Base-by-base conservation (phyloP, 2,329 filamentous ascomycete genomes). In the Pseudogymnoascus sp. region DNA sequence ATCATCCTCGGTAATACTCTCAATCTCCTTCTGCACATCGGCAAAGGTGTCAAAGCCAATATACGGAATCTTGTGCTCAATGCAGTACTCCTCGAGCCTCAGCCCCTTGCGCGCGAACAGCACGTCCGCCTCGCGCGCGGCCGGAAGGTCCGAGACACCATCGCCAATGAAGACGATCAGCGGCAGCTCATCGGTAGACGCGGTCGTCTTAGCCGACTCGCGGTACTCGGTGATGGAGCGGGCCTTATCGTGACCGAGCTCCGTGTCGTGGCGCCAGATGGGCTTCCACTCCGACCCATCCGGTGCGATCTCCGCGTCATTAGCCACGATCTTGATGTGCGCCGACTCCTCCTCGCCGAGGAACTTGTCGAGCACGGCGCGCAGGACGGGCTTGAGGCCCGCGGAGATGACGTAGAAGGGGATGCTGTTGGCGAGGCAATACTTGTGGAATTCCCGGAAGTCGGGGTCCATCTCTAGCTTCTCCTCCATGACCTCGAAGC, bases 341-440 rank as follows among this genome's bases (percentile, higher is more conserved):
- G 79, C 74, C 5, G 82, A 81, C 70, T 76, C 77, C 64, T 86
- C 80, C 70, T 86, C 83, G 42, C 87, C 86, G 3, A 89, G 74
- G 75, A 88, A 88, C 13, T 82, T 79, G 68, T 89, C 85, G 29
- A 89, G 77, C 0, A 88, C 86, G 62, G 77, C 78, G 7, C 83
- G 74, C 11, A 89, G 73, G 10, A 89, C 80, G 0, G 86, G 86
- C 72, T 88, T 88, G 21, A 89, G 74, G 0, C 87, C 86, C 2
- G 87, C 86, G 17, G 83, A 87, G 71, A 89, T 89, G 64, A 89
- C 82, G 68, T 88, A 87, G 76, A 89, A 89, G 1, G 85, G 84
- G 42, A 88, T 88, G 1, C 79, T 74, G 70, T 88, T 84, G 64
- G 77, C 77, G 44, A 85, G 72, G 74, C 86, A 89, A 74, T 85